phyloP scores from a whole-genome alignment of 176 grass and related monocot species.

The Carex pumila region DNA sequence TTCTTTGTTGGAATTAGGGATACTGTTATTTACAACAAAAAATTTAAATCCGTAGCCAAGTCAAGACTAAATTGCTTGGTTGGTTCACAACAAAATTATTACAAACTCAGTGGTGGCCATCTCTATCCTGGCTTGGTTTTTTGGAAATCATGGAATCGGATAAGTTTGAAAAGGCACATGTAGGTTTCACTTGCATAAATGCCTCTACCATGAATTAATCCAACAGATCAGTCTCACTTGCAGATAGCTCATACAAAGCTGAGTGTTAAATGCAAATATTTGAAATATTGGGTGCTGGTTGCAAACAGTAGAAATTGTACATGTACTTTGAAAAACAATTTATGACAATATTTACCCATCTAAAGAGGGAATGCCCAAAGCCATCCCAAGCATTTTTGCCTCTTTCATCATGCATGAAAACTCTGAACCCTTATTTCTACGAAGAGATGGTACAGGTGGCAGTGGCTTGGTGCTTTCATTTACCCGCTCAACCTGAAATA shows the following conservation, averaged over 20 bases:
- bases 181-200: neutral
- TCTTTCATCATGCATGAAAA: conserved; percentile 97
- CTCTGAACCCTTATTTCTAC: conserved; percentile 70
- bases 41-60: neutral
- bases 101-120: neutral
- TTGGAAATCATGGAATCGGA: neutral
- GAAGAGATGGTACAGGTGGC: conserved; percentile 47
- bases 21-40: neutral
- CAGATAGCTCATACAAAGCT: no score
- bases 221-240: no score
- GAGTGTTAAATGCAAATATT: neutral
- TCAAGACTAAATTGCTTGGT: neutral
- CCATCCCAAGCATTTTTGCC: conserved; percentile 67
- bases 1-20: neutral
- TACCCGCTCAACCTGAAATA: conserved; percentile 36
- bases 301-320: neutral
- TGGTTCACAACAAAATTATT: neutral
- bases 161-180: neutral
- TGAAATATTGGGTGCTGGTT: neutral
- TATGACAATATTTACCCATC: conserved; percentile 47
- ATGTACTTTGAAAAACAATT: neutral
- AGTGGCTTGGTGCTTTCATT: conserved; percentile 26
- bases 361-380: conserved; percentile 81
- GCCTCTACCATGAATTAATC: neutral
- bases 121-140: neutral